Evolutionary conservation across 2,329 filamentous ascomycete genomes (phyloP), one percentile per base, ranked within the genome.

Genomic region (Lasiodiplodia sp.): DNA sequence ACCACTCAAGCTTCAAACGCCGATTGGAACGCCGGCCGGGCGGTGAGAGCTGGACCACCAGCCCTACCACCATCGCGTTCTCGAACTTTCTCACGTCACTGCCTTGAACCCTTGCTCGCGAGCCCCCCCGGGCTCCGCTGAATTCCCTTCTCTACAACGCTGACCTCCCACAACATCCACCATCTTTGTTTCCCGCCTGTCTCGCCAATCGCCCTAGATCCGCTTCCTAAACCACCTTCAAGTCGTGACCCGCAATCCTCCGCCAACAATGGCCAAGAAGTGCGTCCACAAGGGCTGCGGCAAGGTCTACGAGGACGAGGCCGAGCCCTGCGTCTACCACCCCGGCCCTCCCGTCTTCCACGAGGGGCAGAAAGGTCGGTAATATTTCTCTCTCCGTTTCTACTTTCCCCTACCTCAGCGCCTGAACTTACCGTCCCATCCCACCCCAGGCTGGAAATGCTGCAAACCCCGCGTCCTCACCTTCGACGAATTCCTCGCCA

Each of bases 201-300:
- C 31, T 47, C 28, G 21, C 52, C 44, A 57, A 38, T 51, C 53
- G 34, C 44, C 38, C 25, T 6, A 57, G 2, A 37, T 21, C 28
- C 6, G 44, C 64, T 11, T 40, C 34, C 25, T 28, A 47, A 34
- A 8, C 23, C 40, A 16, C 58, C 38, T 10, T 58, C 21, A 49
- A 16, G n/a, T 25, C 49, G 18, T 25, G 8, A 34, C 5, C 4
- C 21, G 12, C 34, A 14, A 52, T 51, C 34, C 47, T n/a, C 49
- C 47, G 23, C 23, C 67, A 37, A 52, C 51, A 44, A 92, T 92
- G 90, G 85, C 90, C 69, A 87, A 90, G 76, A 98, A 97, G 84
- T 99, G 96, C 81, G 93, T 97, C 69, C 96, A 97, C 84, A 94
- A 97, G 82, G 94, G 94, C 79, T 99, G 96, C 82, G 93, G 92